Percentiles rank a stretch among this genome's conserved stretches.
Conservation (phyloP, 352 stramenopile genomes). For the Phytopythium vexans region DNA sequence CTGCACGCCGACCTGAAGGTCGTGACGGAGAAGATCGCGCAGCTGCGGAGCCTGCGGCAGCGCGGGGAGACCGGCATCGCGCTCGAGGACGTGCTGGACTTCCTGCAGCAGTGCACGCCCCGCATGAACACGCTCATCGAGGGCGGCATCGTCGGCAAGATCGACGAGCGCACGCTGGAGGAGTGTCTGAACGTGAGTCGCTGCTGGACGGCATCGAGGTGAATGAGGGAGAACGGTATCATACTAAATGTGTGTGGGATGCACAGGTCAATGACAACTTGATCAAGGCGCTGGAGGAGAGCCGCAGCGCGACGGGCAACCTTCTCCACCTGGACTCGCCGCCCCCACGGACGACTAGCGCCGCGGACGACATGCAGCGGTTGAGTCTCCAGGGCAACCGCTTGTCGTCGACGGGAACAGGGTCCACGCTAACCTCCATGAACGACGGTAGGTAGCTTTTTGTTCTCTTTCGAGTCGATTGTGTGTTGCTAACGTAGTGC, state of each 20-base stretch:
- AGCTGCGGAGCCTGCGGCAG: constrained; percentile 38
- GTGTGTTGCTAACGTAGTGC: constrained; percentile 4
- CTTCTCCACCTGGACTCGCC: constrained; percentile 70
- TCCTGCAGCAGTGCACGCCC: constrained; percentile 78
- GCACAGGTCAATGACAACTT: constrained; percentile 76
- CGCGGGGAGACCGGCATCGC: constrained; percentile 29
- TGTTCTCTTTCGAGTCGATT: neutral
- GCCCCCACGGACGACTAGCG: constrained; percentile 18
- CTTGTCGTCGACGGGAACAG: constrained; percentile 1
- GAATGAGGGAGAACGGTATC: neutral
- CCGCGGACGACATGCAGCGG: constrained; percentile 18
- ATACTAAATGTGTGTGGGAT: constrained; percentile 1
- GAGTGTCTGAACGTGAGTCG: constrained; percentile 72
- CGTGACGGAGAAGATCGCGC: constrained; percentile 68
- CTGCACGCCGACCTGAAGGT: constrained; percentile 62
- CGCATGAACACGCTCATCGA: constrained; percentile 89
- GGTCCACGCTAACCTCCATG: constrained; percentile 30
- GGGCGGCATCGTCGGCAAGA: constrained; percentile 79
- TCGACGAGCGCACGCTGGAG: constrained; percentile 77
- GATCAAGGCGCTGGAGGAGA: constrained; percentile 75
- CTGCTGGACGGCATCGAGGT: neutral
- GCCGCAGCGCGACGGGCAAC: constrained; percentile 25
- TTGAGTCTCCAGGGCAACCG: constrained; percentile 25
- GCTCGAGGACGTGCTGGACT: constrained; percentile 74
- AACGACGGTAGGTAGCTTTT: constrained; percentile 35